These are phyloP conservation scores for Cornus controversa DNA, from an alignment of 148 eudicot species.

Conservation along the genomic window DNA sequence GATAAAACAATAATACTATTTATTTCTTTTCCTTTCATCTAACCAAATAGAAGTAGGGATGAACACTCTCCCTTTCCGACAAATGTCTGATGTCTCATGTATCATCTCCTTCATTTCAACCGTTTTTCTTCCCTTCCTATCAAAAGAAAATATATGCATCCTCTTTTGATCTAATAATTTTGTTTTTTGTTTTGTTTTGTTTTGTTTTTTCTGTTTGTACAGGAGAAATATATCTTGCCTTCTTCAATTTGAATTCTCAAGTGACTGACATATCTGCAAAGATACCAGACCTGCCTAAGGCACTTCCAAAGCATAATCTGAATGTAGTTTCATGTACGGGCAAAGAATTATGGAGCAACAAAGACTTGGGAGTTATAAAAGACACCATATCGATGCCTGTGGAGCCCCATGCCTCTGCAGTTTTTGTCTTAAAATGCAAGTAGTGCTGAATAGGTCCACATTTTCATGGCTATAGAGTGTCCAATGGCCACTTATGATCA, in stretches of 20 bases:
- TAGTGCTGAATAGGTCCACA: background rate
- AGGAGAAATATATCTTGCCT: constrained; percentile 81
- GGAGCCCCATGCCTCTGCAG: constrained; percentile 61
- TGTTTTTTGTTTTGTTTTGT: too few species aligned
- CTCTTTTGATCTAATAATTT: background rate
- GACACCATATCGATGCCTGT: constrained; percentile 47
- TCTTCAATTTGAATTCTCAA: constrained; percentile 62
- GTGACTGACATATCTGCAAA: constrained; percentile 51
- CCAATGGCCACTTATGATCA: too few species aligned
- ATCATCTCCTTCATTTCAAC: too few species aligned
- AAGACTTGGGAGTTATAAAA: constrained; percentile 31
- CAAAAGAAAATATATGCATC: too few species aligned
- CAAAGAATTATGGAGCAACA: constrained; percentile 72
- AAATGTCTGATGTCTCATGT: too few species aligned
- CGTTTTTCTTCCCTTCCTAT: too few species aligned
- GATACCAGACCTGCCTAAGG: constrained; percentile 45
- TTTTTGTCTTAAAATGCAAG: constrained; percentile 37
- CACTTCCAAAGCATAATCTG: constrained; percentile 35
- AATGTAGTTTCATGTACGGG: constrained; percentile 34
- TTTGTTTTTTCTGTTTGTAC: constrained; percentile 13
- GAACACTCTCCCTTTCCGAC: too few species aligned
- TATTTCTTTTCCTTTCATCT: too few species aligned
- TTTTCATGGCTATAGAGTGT: too few species aligned
- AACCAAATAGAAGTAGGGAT: too few species aligned
- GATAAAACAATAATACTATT: too few species aligned